Base-by-base conservation (phyloP, 1,284 basidiomycete species). In the Fomitopsis schrenkii region DNA sequence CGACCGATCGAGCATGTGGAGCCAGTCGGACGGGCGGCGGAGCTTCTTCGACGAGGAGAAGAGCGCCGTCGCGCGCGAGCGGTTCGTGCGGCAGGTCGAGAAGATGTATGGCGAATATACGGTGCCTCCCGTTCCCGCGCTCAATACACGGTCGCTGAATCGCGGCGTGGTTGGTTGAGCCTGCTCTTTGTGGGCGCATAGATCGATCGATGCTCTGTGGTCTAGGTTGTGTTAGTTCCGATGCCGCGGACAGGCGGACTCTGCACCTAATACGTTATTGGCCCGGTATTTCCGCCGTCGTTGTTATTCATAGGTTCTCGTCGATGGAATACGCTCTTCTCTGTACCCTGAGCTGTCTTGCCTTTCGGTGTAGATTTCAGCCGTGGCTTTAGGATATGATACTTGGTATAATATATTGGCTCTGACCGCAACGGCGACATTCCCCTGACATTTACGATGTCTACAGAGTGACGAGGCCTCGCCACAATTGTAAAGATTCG, bases 1-100 rank as follows among this genome's bases (percentile, higher is more conserved):
- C 36, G 74, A 69, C 17, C 74, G 78, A 42, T 79, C 77, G 70
- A 81, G 79, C 59, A 75, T 76, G 62, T 83, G 80, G 71, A 76
- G 71, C 61, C 67, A 64, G 40, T 65, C 78, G 35, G 79, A 80
- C 56, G 81, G 79, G 62, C 80, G 81, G 7, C 73, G 72, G 46
- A 85, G 84, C 67, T 76, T 87, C 62, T 63, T 87, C 65, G 84
- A 87, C 64, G 70, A 74, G 26, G 80, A 84, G 55, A 78, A 77
- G 67, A 86, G 83, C 67, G 80, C 77, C 62, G 71, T 75, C 62
- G 75, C 79, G 59, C 74, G 84, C 58, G 76, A 79, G 48, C 71
- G 78, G 66, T 80, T 87, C 64, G 72, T 86, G 53, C 66, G 74
- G 64, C 72, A 80, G 26, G 81, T 86, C 17, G 82, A 81, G 67